Evolutionary conservation across 1,284 basidiomycete species (phyloP).

Genomic region (Boletus calvinii): DNA sequence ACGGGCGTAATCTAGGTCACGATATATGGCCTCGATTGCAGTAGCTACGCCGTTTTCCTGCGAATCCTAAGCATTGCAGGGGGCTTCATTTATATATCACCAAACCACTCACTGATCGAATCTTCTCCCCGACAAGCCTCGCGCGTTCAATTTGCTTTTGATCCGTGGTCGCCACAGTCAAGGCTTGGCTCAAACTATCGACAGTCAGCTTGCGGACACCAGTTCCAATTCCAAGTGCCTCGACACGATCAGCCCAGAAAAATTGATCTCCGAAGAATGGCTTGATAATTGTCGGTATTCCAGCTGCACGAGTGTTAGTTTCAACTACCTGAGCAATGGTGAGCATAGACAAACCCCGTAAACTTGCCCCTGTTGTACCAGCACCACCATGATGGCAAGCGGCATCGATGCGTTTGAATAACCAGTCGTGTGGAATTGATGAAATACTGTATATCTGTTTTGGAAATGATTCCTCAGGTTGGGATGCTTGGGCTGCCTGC

Average conservation of each 20-base stretch:
- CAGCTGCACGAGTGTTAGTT: constrained; percentile 51
- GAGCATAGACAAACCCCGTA: constrained; percentile 60
- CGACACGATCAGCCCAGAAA: constrained; percentile 95
- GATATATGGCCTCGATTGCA: constrained; percentile 90
- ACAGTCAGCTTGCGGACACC: constrained; percentile 85
- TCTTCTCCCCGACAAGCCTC: constrained; percentile 77
- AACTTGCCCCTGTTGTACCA: constrained; percentile 91
- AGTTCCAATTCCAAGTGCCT: constrained; percentile 87
- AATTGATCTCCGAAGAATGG: constrained; percentile 98
- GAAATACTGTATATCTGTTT: constrained; percentile 80
- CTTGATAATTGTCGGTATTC: constrained; percentile 92
- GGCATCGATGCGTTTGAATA: constrained; percentile 92
- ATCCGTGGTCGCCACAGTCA: constrained; percentile 82
- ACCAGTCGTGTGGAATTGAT: constrained; percentile 95
- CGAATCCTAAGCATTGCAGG: constrained; percentile 15
- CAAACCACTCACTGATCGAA: constrained; percentile 61
- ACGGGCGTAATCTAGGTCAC: constrained; percentile 87
- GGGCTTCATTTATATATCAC: neutral
- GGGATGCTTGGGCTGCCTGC: constrained; percentile 57
- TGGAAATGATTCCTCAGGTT: constrained; percentile 69
- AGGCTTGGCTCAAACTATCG: constrained; percentile 73
- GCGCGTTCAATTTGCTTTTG: constrained; percentile 86
- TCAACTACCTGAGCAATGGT: neutral
- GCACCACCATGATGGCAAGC: constrained; percentile 98
- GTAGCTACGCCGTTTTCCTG: constrained; percentile 88